A percentile compares a stretch with the other conserved stretches of the same genome.
phyloP scores from a whole-genome alignment of 805 yeast species.

The Schwanniomyces occidentalis region DNA sequence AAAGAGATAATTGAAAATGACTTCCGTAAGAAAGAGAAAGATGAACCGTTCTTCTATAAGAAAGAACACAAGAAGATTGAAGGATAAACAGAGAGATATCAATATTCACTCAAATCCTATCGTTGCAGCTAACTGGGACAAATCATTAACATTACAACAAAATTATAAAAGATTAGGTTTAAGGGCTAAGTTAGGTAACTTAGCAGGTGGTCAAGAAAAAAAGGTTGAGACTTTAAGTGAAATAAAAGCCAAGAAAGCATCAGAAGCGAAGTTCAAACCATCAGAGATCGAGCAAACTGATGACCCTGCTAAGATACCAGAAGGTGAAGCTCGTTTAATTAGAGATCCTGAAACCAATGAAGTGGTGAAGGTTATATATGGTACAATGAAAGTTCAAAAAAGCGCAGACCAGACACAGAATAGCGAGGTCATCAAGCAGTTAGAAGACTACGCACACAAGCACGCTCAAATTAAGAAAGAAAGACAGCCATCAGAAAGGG shows the following conservation, averaged over 20 bases:
- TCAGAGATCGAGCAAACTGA: conserved; percentile 42
- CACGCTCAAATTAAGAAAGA: conserved; percentile 52
- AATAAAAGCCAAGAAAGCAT: conserved; percentile 30
- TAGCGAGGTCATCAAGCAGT: conserved; percentile 57
- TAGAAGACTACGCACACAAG: conserved; percentile 51
- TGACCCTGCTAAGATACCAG: conserved; percentile 63
- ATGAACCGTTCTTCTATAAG: conserved; percentile 69
- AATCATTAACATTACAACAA: conserved; percentile 74
- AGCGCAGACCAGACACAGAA: conserved; percentile 17
- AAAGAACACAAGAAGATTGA: conserved; percentile 67
- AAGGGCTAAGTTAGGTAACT: conserved; percentile 58
- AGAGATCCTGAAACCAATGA: conserved; percentile 67
- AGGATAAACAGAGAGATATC: conserved; percentile 68
- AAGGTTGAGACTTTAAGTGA: conserved; percentile 42
- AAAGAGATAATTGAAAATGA: conserved; percentile 52
- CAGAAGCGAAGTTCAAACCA: conserved; percentile 16
- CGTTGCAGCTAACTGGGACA: conserved; percentile 90
- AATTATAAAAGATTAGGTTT: conserved; percentile 85
- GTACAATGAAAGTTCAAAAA: conserved; percentile 48
- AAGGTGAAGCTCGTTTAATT: conserved; percentile 75
- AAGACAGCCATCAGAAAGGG: conserved; percentile 67
- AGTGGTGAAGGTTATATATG: conserved; percentile 67
- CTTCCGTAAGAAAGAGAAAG: conserved; percentile 82
- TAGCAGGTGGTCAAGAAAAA: conserved; percentile 82
- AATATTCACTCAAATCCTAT: conserved; percentile 73